Evolutionary conservation across 345 rosid species (phyloP).

Genomic region (Dipteronia sinensis): DNA sequence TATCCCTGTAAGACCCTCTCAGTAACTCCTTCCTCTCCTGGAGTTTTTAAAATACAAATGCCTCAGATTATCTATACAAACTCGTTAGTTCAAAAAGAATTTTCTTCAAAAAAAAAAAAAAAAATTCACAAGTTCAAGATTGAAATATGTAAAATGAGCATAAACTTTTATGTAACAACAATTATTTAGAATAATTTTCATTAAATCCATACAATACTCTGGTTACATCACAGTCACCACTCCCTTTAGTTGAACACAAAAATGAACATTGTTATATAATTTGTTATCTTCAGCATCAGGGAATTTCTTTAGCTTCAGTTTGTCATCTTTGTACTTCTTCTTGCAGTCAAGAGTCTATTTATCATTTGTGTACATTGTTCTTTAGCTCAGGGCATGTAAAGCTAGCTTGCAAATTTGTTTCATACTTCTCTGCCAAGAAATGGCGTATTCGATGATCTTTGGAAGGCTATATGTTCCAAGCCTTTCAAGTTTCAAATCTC

Average conservation of each 20-base stretch:
- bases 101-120: too few relatives aligned
- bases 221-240: not conserved
- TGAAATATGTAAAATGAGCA: not conserved
- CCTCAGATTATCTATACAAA: constrained; percentile 2
- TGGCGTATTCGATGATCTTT: not conserved
- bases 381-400: too few relatives aligned
- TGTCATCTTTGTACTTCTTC: not conserved
- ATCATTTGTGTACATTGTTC: too few relatives aligned
- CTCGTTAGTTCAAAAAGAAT: too few relatives aligned
- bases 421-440: too few relatives aligned
- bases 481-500: not conserved
- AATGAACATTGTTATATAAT: not conserved
- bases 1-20: constrained; percentile 71
- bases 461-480: too few relatives aligned
- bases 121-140: not conserved
- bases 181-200: not conserved
- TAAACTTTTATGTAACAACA: not conserved
- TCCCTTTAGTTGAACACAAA: not conserved
- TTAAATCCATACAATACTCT: not conserved
- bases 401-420: too few relatives aligned
- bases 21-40: constrained; percentile 75
- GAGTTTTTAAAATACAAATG: constrained; percentile 1
- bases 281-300: not conserved
- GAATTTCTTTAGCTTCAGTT: not conserved
- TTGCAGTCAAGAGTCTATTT: too few relatives aligned